A percentile compares a stretch with the other conserved stretches of the same genome.
These are phyloP conservation scores for Starmerella bacillaris DNA, from an alignment of 805 yeast genomes.

Conservation along the genomic window DNA sequence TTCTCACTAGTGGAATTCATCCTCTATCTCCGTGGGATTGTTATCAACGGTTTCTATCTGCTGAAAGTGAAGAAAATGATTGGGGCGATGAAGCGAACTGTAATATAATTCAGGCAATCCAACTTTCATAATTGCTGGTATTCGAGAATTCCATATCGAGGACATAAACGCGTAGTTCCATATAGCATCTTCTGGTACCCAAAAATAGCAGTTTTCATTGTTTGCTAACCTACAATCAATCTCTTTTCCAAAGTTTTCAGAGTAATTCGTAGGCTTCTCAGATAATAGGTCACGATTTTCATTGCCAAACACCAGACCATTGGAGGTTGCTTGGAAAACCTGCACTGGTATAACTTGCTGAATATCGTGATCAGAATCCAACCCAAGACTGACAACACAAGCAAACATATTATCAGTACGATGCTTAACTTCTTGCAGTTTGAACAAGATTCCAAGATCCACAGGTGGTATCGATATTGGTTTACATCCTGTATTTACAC, in stretches of 20 bases:
- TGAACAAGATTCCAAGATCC: background rate
- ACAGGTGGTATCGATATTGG: background rate
- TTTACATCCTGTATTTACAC: background rate
- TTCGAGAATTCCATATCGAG: slow-evolving; percentile 54
- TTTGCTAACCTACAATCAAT: slow-evolving; percentile 56
- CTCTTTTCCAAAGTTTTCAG: slow-evolving; percentile 41
- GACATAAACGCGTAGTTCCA: slow-evolving; percentile 92
- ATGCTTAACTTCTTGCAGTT: background rate
- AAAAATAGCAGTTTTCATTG: slow-evolving; percentile 57
- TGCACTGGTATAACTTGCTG: slow-evolving; percentile 39
- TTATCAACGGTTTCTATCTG: slow-evolving; percentile 30
- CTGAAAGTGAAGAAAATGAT: slow-evolving; percentile 62
- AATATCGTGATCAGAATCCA: background rate
- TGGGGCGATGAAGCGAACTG: slow-evolving; percentile 72
- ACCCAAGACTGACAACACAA: background rate
- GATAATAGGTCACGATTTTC: slow-evolving; percentile 39
- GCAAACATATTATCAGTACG: too few species aligned
- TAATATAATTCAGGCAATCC: slow-evolving; percentile 72
- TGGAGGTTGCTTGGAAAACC: slow-evolving; percentile 41
- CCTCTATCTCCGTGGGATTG: background rate
- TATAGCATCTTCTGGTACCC: slow-evolving; percentile 65
- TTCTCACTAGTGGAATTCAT: background rate
- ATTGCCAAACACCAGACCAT: slow-evolving; percentile 66
- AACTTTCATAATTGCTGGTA: slow-evolving; percentile 43
- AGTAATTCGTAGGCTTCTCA: slow-evolving; percentile 44